phyloP scores from a whole-genome alignment of 129 eudicot genomes.

The Rutidosis leptorrhynchoides region DNA sequence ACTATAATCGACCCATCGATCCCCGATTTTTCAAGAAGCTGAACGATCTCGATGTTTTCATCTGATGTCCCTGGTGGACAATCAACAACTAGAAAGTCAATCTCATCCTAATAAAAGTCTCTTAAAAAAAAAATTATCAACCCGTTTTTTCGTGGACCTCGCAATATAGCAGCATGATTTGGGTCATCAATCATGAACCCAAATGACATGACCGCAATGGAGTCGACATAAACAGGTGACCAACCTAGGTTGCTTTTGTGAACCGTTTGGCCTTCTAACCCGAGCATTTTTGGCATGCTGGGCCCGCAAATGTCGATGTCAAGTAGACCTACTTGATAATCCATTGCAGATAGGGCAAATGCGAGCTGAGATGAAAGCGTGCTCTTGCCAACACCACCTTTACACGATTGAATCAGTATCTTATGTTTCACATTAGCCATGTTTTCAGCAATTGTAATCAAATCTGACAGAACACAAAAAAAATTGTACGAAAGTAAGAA shows the following conservation, averaged over 20 bases:
- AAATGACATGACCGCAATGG: conserved; percentile 94
- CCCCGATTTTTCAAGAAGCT: conserved; percentile 76
- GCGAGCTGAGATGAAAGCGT: conserved; percentile 95
- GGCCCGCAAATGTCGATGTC: conserved; percentile 96
- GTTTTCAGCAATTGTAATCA: conserved; percentile 72
- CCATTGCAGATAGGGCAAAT: conserved; percentile 78
- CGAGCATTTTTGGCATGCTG: conserved; percentile 95
- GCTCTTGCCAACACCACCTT: conserved; percentile 98
- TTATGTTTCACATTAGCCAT: conserved; percentile 96
- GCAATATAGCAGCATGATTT: conserved; percentile 85
- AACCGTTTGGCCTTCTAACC: conserved; percentile 90
- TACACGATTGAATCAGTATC: conserved; percentile 80
- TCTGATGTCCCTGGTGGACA: conserved; percentile 99
- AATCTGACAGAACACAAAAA: conserved; percentile 41
- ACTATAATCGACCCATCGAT: conserved; percentile 90
- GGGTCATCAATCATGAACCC: conserved; percentile 98
- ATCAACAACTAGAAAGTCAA: conserved; percentile 81
- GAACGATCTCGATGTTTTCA: conserved; percentile 83
- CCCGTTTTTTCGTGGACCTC: conserved; percentile 92
- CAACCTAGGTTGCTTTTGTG: conserved; percentile 88
- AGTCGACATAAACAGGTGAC: conserved; percentile 90
- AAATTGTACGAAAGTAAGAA: not conserved
- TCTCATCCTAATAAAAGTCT: conserved; percentile 92
- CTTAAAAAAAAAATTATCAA: conserved; percentile 78
- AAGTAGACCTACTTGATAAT: conserved; percentile 82